Evolutionary conservation across 2,329 filamentous ascomycete species (phyloP).

Genomic region (Penicillium sp.): DNA sequence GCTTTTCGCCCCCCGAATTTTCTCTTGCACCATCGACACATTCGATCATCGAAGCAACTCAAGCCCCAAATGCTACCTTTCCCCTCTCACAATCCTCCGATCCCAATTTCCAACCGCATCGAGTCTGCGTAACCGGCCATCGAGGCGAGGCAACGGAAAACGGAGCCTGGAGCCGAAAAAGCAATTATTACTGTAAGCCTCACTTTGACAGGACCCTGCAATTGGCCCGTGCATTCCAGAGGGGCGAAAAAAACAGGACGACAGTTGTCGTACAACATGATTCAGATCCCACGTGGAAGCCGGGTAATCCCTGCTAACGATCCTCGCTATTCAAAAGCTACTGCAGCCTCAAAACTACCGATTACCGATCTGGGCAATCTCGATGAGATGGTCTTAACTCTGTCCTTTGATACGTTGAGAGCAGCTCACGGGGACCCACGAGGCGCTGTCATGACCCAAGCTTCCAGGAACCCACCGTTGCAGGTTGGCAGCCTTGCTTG

Average conservation of each 20-base stretch:
- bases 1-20: background rate
- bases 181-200: background rate
- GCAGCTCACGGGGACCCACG: background rate
- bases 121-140: background rate
- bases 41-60: background rate
- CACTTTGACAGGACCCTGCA: background rate
- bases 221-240: background rate
- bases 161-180: background rate
- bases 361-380: background rate
- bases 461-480: background rate
- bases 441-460: background rate
- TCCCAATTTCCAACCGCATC: background rate
- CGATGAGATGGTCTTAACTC: background rate
- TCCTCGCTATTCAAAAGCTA: background rate
- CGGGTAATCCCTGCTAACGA: background rate
- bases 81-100: background rate
- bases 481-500: background rate
- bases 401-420: background rate
- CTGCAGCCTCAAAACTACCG: background rate
- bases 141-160: background rate
- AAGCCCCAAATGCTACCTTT: background rate
- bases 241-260: background rate
- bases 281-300: slow-evolving; percentile 2
- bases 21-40: background rate
- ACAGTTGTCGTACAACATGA: background rate